Evolutionary conservation across 2,329 filamentous ascomycete genomes (phyloP), one percentile per base, ranked within the genome.

Genomic region (Xylaria arbuscula): DNA sequence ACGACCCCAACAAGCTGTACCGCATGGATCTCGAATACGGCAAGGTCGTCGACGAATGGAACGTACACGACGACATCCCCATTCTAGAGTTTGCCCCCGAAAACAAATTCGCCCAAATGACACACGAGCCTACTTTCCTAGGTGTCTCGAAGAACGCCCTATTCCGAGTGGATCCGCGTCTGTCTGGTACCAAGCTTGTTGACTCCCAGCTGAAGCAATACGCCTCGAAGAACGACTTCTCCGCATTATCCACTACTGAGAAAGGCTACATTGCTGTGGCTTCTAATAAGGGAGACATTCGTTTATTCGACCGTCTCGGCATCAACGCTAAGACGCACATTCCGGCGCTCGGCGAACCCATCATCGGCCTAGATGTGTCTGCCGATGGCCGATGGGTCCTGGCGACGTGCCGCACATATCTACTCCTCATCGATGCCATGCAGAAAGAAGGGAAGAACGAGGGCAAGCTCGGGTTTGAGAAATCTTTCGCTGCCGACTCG

Each of bases 21-120:
- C 93, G 93, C 54, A 98, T 99, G 96, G 96, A 99, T 81, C 86
- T 99, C 53, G 95, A 99, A 80, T 97, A 97, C 74, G 96, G 96
- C 73, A 98, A 98, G 83, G 93, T 99, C 42, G 94, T 98, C 1
- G 96, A 99, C 77, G 96, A 99, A 81, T 99, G 96, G 96, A 97
- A 97, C 75, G 88, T 99, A 15, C 95, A 99, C 77, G 95, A 99
- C 70, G 93, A 98, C 78, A 98, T 99, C 64, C 91, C 93, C 0
- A 93, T 98, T 69, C 90, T 93, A 63, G 96, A 91, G 10, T 98
- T 98, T 80, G 93, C 93, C 0, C 96, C 96, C 0, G 94, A 98
- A 80, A 97, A 91, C 87, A 99, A 99, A 88, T 99, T 98, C 76
- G 90, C 96, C 1, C 96, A 99, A 83, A 97, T 97, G 92, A 98